Evolutionary conservation across 345 rosid species (phyloP).

Genomic region (Eucalyptus erythrocorys): DNA sequence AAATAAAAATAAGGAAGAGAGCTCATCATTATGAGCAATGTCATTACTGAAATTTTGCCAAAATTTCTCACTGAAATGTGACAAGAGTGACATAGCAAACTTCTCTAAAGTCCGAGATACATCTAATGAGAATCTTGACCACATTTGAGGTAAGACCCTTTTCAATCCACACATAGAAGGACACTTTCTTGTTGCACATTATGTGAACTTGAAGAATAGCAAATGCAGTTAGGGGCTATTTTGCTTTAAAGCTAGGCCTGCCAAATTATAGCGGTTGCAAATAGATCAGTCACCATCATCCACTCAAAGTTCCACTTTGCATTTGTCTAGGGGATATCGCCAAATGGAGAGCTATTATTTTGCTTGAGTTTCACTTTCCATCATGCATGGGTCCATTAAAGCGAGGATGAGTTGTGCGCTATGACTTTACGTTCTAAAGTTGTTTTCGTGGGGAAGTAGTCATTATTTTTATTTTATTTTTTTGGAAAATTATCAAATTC

Average conservation of each 20-base stretch:
- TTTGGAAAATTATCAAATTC: background rate
- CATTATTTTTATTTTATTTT: background rate
- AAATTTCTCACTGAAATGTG: background rate
- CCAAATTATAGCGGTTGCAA: background rate
- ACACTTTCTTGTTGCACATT: background rate
- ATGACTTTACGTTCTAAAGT: background rate
- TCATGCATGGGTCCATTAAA: background rate
- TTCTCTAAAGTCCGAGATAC: background rate
- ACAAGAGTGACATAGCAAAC: background rate
- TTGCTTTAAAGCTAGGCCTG: background rate
- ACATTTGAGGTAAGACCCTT: background rate
- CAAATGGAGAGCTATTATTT: background rate
- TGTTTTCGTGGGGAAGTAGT: background rate
- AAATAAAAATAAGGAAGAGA: background rate
- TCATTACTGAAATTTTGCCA: background rate
- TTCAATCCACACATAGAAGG: background rate
- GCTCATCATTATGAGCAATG: background rate
- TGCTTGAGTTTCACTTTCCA: background rate
- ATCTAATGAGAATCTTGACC: background rate
- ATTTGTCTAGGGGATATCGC: background rate
- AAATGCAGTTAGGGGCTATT: background rate
- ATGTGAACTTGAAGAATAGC: background rate
- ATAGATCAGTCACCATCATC: background rate
- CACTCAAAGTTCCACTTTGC: background rate
- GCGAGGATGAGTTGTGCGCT: constrained; percentile 11